Evolutionary conservation across 2,329 filamentous ascomycete species (phyloP), one percentile per base, ranked within the genome.

Genomic region (Alternaria dauci): DNA sequence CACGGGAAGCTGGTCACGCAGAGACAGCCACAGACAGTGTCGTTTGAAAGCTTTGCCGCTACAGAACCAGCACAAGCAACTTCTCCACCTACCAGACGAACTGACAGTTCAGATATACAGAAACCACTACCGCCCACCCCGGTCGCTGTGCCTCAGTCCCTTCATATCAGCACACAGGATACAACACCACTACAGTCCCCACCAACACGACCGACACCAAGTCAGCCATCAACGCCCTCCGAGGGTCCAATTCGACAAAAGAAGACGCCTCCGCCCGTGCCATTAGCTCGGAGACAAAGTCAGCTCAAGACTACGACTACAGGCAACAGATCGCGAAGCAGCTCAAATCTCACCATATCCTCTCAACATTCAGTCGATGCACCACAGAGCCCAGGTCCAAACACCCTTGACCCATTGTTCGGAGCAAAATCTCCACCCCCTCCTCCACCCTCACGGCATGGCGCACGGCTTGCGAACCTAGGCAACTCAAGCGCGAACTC

Each of bases 1-100:
- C 91, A 94, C 79, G 92, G 92, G 5, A 94, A 90, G 77, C 84
- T 89, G 18, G 90, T 94, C 65, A 87, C 84, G 66, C 76, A 70
- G 67, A 61, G 80, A 79, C 82, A 59, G 67, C 81, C 73, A 58
- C 79, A 74, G 72, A 78, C 65, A 18, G 74, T 77, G 8, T 69
- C 76, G 2, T 78, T 78, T 38, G 71, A 73, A 18, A 73, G 71
- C 41, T 76, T 78, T 42, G 62, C 72, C 55, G 58, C 73, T 18
- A 72, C 50, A 46, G 72, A 63, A 34, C 64, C 63, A 18, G 62
- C 66, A 38, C 64, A 63, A 20, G 62, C 66, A 46, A 66, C 71
- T 4, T 62, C 68, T 9, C 72, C 67, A 65, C 50, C 68, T 58
- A 67, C 56, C 48, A 67, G 59, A 57, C 63, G 62, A 47, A 69